Evolutionary conservation across 768 basidiomycete genomes (phyloP).

Genomic region (Boletus sp.): DNA sequence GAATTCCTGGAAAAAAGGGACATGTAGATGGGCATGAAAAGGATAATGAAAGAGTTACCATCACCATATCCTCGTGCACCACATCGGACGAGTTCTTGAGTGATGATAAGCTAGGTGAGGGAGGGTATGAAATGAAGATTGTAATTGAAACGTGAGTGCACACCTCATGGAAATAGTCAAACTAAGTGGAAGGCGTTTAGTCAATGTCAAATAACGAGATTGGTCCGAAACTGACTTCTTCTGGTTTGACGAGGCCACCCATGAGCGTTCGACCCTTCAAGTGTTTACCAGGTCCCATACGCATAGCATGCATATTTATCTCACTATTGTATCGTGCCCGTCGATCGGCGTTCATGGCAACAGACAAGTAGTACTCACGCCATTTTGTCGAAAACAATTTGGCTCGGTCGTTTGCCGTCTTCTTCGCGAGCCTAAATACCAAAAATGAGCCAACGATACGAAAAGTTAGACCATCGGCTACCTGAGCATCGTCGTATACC

Average conservation of each 20-base stretch:
- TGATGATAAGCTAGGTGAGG: conserved; percentile 49
- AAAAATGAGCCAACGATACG: conserved; percentile 13
- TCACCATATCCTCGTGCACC: conserved; percentile 65
- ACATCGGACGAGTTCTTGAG: conserved; percentile 57
- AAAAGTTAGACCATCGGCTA: conserved; percentile 5
- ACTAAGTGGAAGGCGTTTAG: conserved; percentile 34
- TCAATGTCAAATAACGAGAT: background rate
- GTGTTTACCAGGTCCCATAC: conserved; percentile 87
- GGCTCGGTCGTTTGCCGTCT: conserved; percentile 84
- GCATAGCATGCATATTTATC: conserved; percentile 81
- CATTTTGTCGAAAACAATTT: conserved; percentile 77
- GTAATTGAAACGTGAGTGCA: conserved; percentile 30
- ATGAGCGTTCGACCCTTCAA: conserved; percentile 73
- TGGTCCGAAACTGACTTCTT: conserved; percentile 46
- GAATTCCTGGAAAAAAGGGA: conserved; percentile 29
- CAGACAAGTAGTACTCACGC: conserved; percentile 42
- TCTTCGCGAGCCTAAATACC: conserved; percentile 61
- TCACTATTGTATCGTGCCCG: conserved; percentile 37
- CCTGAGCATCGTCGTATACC: conserved; percentile 45
- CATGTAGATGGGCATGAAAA: background rate
- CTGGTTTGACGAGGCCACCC: conserved; percentile 70
- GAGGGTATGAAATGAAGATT: background rate
- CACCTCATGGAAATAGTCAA: conserved; percentile 70
- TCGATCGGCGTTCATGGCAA: background rate
- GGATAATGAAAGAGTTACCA: conserved; percentile 33